A percentile compares a stretch with the other conserved stretches of the same genome.
These are phyloP conservation scores for Dissophora ornata DNA, from an alignment of 192 early-diverging fungal species.

Conservation along the genomic window DNA sequence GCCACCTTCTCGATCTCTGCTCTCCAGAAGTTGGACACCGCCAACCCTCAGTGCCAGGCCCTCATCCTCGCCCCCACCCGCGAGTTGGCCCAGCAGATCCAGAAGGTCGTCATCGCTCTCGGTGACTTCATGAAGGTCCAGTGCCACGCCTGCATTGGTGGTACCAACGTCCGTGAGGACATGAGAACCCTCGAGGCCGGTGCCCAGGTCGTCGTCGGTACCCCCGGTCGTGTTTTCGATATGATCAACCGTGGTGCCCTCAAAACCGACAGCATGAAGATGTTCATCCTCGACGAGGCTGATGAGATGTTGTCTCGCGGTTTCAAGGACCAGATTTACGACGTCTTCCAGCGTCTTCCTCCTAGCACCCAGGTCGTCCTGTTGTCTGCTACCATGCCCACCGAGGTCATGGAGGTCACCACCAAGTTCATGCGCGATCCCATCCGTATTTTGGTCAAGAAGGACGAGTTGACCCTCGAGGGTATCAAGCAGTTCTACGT, in stretches of 20 bases:
- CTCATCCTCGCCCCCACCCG: constrained; percentile 97
- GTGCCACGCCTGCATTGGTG: constrained; percentile 98
- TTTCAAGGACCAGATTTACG: constrained; percentile 99
- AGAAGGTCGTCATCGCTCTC: constrained; percentile 94
- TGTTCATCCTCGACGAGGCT: constrained; percentile 99
- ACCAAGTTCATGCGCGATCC: constrained; percentile 99
- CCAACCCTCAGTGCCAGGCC: constrained; percentile 87
- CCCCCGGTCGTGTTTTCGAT: constrained; percentile 98
- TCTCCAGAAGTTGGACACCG: constrained; percentile 91
- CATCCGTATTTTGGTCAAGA: constrained; percentile 98
- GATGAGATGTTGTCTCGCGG: constrained; percentile 99
- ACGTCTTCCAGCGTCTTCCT: constrained; percentile 94
- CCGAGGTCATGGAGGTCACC: constrained; percentile 95
- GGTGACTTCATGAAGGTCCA: constrained; percentile 96
- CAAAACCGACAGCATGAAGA: constrained; percentile 88
- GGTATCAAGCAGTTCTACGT: constrained; percentile 98
- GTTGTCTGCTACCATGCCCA: constrained; percentile 96
- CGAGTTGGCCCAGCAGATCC: constrained; percentile 98
- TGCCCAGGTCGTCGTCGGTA: constrained; percentile 95
- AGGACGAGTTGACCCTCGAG: constrained; percentile 95
- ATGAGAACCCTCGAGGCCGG: constrained; percentile 82
- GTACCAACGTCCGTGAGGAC: constrained; percentile 94
- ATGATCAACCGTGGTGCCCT: constrained; percentile 96
- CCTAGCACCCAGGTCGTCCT: constrained; percentile 94
- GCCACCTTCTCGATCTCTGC: constrained; percentile 99